Conservation (phyloP, 2,329 filamentous ascomycete species). For the Colletotrichum zoysiae region DNA sequence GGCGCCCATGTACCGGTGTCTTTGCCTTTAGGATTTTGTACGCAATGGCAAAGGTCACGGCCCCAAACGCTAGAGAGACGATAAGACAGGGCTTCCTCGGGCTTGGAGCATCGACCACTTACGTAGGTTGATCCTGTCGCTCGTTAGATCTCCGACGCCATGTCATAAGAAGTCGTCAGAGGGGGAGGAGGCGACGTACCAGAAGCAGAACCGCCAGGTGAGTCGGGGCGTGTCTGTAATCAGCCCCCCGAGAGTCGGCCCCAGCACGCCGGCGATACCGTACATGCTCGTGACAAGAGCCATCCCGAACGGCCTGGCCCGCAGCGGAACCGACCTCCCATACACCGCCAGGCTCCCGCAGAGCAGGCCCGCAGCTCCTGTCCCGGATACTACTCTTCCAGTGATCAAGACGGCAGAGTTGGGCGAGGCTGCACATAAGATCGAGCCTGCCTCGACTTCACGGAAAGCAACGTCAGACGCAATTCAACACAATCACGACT, state of each 20-base stretch:
- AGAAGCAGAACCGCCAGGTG: constrained; percentile 10
- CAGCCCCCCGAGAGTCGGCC: constrained; percentile 4
- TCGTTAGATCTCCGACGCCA: background rate
- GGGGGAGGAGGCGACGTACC: background rate
- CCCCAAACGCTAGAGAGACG: background rate
- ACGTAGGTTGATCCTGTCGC: constrained; percentile 10
- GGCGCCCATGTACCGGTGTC: background rate
- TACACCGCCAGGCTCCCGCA: background rate
- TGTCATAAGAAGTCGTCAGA: too few species aligned
- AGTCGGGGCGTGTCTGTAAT: constrained; percentile 2
- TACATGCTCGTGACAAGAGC: constrained; percentile 5
- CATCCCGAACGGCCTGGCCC: background rate
- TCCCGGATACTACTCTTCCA: background rate
- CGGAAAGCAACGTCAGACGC: background rate
- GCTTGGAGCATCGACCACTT: background rate
- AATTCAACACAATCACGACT: too few species aligned
- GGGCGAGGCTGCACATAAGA: constrained; percentile 2
- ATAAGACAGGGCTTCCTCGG: background rate
- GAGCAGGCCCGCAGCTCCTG: background rate
- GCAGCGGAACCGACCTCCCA: background rate
- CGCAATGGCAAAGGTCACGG: background rate
- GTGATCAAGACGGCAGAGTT: constrained; percentile 4
- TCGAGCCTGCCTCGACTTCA: background rate
- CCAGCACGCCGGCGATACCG: background rate
- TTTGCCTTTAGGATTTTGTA: constrained; percentile 4